phyloP scores from a whole-genome alignment of 768 basidiomycete species.

The Kwoniella dejecticola region DNA sequence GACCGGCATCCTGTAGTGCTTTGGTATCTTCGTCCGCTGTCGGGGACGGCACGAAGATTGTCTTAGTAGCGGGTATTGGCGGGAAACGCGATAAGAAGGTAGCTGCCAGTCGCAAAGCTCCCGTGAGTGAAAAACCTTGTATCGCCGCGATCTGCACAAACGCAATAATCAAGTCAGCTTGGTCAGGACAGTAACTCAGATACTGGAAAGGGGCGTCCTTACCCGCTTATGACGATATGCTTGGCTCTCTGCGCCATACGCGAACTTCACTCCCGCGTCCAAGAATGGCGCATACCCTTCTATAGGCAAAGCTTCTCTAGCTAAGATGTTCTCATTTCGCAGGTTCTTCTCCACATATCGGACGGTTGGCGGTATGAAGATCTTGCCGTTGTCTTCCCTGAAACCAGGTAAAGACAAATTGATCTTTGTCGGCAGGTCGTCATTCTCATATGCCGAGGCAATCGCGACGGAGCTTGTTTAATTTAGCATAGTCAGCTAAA shows the following conservation, averaged over 20 bases:
- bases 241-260: slow-evolving; percentile 47
- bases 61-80: slow-evolving; percentile 15
- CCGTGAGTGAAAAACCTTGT: slow-evolving; percentile 46
- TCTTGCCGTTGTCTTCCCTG: slow-evolving; percentile 49
- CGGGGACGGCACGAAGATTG: slow-evolving; percentile 48
- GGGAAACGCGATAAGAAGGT: slow-evolving; percentile 50
- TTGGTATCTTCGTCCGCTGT: slow-evolving; percentile 47
- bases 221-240: slow-evolving; percentile 42
- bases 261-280: slow-evolving; percentile 39
- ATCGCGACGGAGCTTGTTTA: slow-evolving; percentile 29
- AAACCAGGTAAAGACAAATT: slow-evolving; percentile 52
- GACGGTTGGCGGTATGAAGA: slow-evolving; percentile 54
- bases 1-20: slow-evolving; percentile 45
- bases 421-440: slow-evolving; percentile 35
- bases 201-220: slow-evolving; percentile 56
- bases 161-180: no score
- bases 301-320: slow-evolving; percentile 45
- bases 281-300: slow-evolving; percentile 48
- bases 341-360: slow-evolving; percentile 46
- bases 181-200: background rate
- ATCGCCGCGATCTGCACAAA: slow-evolving; percentile 50
- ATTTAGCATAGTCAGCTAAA: background rate
- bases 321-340: slow-evolving; percentile 39
- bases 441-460: slow-evolving; percentile 30
- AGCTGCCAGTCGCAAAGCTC: slow-evolving; percentile 47